Percentiles rank a stretch among this genome's conserved stretches.
phyloP scores from a whole-genome alignment of 306 rosid genomes.

The Rosa chinensis region DNA sequence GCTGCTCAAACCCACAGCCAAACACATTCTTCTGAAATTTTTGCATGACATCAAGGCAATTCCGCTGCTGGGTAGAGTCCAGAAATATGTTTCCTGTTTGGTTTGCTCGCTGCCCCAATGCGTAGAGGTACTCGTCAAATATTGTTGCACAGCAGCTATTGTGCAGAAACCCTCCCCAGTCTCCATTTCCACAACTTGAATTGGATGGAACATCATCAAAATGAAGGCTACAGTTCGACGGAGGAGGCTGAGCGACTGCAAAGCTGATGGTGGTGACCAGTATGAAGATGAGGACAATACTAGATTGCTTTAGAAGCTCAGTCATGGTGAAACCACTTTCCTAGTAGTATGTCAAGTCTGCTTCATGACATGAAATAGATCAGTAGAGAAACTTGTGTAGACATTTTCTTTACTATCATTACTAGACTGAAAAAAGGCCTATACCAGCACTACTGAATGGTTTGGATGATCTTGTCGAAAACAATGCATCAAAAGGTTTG shows the following conservation, averaged over 20 bases:
- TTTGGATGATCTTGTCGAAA: constrained; percentile 2
- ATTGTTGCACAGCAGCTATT: constrained; percentile 27
- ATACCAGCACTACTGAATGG: neutral
- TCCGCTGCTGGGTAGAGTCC: constrained; percentile 35
- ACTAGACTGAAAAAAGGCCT: neutral
- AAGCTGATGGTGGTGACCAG: constrained; percentile 1
- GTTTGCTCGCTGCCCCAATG: constrained; percentile 36
- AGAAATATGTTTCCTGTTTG: constrained; percentile 37
- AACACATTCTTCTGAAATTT: constrained; percentile 10
- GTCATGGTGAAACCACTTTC: neutral
- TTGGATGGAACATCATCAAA: neutral
- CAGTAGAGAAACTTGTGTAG: neutral
- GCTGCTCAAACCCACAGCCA: constrained; percentile 49
- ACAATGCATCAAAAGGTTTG: constrained; percentile 15
- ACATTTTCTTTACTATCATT: neutral
- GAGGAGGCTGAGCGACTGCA: constrained; percentile 27
- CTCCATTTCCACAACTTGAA: constrained; percentile 34
- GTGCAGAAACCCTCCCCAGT: constrained; percentile 37
- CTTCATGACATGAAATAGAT: neutral
- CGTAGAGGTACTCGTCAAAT: constrained; percentile 40
- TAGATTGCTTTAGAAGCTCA: constrained; percentile 3
- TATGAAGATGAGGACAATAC: constrained; percentile 24
- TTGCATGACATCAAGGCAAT: constrained; percentile 30
- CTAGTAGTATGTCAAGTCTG: neutral
- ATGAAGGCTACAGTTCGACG: constrained; percentile 32